A percentile compares a stretch with the other conserved stretches of the same genome.
Conservation (phyloP, 2,329 filamentous ascomycete genomes). For the Akanthomyces uredinophilus region DNA sequence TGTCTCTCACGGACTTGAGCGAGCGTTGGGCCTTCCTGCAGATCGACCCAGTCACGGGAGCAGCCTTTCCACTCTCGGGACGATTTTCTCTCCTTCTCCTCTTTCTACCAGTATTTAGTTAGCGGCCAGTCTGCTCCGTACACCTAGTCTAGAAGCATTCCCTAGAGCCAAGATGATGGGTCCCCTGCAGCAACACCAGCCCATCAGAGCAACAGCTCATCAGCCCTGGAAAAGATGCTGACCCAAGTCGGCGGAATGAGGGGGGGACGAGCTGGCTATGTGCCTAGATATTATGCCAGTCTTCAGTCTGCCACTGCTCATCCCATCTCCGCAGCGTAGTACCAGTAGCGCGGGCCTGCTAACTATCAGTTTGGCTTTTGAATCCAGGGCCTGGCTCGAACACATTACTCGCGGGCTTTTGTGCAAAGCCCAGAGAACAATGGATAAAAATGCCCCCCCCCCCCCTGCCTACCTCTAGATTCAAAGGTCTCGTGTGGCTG, state of each 20-base stretch:
- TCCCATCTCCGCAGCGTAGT: not conserved
- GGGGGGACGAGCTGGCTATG: not conserved
- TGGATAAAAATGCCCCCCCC: not conserved
- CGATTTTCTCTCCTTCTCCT: not conserved
- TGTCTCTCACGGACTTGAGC: not conserved
- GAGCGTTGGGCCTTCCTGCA: not conserved
- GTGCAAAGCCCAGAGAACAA: not conserved
- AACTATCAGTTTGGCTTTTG: not conserved
- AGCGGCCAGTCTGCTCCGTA: not conserved
- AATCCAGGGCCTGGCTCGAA: not conserved
- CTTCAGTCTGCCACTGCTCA: not conserved
- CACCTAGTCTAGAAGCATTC: constrained; percentile 2
- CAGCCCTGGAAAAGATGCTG: not conserved
- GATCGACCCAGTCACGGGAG: constrained; percentile 2
- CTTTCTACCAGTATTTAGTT: not conserved
- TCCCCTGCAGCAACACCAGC: not conserved
- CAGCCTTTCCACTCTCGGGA: not conserved
- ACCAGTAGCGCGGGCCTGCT: not conserved
- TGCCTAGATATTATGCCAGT: not conserved
- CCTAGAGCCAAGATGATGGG: not conserved
- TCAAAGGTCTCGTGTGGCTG: not conserved
- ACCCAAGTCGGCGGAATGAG: not conserved
- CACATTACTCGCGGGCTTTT: not conserved
- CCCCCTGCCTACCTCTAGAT: not conserved
- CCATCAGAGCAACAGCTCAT: not conserved